Conservation (phyloP, 106 monocot species). For the Posidonia australis region DNA sequence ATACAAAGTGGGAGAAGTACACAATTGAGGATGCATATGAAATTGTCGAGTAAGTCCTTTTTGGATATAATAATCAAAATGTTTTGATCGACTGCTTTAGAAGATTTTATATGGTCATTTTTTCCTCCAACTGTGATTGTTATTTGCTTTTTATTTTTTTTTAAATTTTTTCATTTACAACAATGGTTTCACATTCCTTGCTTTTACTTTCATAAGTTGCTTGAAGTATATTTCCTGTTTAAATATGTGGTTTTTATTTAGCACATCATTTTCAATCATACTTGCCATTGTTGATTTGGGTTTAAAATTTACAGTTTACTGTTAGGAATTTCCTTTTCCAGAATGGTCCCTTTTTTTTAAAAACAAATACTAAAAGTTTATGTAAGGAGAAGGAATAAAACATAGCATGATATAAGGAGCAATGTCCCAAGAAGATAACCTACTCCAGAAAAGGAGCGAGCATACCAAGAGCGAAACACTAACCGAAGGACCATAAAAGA, state of each 20-base stretch:
- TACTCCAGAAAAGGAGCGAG: no score
- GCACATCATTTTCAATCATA: no score
- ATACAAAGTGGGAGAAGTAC: constrained; percentile 85
- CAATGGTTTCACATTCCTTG: neutral
- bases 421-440: no score
- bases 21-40: constrained; percentile 85
- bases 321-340: no score
- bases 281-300: no score
- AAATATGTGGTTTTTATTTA: neutral
- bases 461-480: no score
- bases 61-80: neutral
- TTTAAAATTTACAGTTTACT: no score
- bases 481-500: no score
- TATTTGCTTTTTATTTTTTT: neutral
- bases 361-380: no score
- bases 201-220: neutral
- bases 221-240: constrained; percentile 1
- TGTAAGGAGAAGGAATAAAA: no score
- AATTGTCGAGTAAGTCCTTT: constrained; percentile 77
- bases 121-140: neutral
- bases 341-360: no score
- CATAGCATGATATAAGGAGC: no score
- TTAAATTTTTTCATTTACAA: neutral
- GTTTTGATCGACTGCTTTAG: neutral
- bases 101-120: neutral